Evolutionary conservation across 2,329 filamentous ascomycete species (phyloP), one percentile per base, ranked within the genome.

Genomic region (Ceratocystis harringtonii): DNA sequence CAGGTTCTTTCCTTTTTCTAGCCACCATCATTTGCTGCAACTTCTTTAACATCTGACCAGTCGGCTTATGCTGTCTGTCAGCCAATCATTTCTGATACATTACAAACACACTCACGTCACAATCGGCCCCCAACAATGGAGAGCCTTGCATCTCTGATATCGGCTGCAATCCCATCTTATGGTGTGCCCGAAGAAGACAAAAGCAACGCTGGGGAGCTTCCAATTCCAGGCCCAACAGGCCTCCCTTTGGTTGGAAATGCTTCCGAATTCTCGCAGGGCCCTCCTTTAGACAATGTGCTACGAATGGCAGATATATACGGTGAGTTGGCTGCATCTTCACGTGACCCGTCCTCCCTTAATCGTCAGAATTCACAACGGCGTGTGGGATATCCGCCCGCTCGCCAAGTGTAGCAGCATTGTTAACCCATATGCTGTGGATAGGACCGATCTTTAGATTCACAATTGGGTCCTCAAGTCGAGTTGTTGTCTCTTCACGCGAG

Each of bases 181-280:
- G 25, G 43, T 17, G 19, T n/a, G 25, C 22, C 55, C 32, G 28
- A 32, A 43, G 50, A 30, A 36, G 45, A 63, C 50, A 48, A 55
- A 17, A 30, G 6, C 8, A 30, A 57, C 4, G 2, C 73, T 36
- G 73, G 74, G 62, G 67, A 69, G 41, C 72, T 75, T 15, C 77
- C 80, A 2, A 86, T 90, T 64, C 86, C 87, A 1, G 80, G 82
- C 60, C 86, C 86, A 30, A 78, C 78, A 64, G 84, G 83, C 2
- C 75, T 87, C 65, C 87, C 85, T 1, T 72, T 90, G 30, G 68
- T 90, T 28, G 87, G 87, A 32, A 87, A 90, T 69, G 71, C 87
- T 36, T 75, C 76, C 64, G 84, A 88, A 68, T 79, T 91, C 68
- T 81, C 86, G 66, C 74, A 78, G 0, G 79, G 80, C n/a, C 77